Base-by-base conservation (phyloP, 2,329 filamentous ascomycete genomes). In the Dichotomopilus funicola region DNA sequence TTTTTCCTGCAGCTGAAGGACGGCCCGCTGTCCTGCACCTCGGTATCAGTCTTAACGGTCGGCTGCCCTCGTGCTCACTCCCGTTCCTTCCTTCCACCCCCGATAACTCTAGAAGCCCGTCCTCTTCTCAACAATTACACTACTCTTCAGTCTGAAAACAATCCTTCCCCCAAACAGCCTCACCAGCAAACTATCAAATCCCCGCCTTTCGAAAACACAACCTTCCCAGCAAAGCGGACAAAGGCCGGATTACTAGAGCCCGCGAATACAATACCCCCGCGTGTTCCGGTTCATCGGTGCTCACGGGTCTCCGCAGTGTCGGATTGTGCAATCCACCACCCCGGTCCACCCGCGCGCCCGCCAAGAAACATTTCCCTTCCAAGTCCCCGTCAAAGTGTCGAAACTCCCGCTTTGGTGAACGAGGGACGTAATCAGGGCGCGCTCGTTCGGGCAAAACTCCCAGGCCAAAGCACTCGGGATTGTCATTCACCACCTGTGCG, bases 301-400 rank as follows among this genome's bases (percentile, higher is more conserved):
- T 53, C 54, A 51, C 56, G 55, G 56, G 55, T 54, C 41, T 43
- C 46, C 45, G 51, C 45, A 54, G 8, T 9, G 27, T 33, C 44
- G 44, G 51, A 53, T 53, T 53, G 51, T 53, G 51, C 51, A 53
- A 48, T 53, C 51, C 44, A n/a, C 33, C 49, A 33, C 12, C 19
- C 34, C 50, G 50, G 44, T 8, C 51, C 51, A 53, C 51, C 50
- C 50, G 27, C 50, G 19, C 19, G 12, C 33, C 34, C 38, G 61
- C 61, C 61, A 63, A 63, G 60, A 52, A 43, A 38, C 40, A 49
- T 57, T 61, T 51, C 55, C 53, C 55, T 59, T 58, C 53, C 56
- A 54, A 43, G 51, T 49, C 46, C 53, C 53, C 49, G 36, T 44
- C 42, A 27, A 27, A 27, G 19, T 19, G 13, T 40, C 12, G 12